phyloP scores from a whole-genome alignment of 2,329 filamentous ascomycete species.

The Thelonectria rubi region DNA sequence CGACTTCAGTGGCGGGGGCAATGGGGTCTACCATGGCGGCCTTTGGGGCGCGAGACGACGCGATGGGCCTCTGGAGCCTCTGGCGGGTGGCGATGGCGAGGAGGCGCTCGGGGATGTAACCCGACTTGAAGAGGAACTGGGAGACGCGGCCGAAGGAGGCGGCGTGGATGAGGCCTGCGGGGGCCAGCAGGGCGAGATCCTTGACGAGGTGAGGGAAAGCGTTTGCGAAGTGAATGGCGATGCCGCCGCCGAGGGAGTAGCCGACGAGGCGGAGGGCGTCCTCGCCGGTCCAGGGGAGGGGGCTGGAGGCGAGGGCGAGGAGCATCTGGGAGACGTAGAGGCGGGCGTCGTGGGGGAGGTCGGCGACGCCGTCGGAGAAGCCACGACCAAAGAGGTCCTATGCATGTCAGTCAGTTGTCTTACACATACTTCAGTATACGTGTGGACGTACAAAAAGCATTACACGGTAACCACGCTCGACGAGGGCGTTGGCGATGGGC shows the following conservation, averaged over 20 bases:
- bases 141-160: slow-evolving; percentile 60
- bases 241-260: slow-evolving; percentile 84
- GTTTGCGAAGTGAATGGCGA: slow-evolving; percentile 77
- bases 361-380: slow-evolving; percentile 70
- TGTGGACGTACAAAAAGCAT: slow-evolving; percentile 72
- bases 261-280: slow-evolving; percentile 73
- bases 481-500: slow-evolving; percentile 72
- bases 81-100: slow-evolving; percentile 58
- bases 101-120: slow-evolving; percentile 62
- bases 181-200: slow-evolving; percentile 79
- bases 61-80: slow-evolving; percentile 62
- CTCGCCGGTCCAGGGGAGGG: slow-evolving; percentile 71
- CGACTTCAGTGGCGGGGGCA: slow-evolving; percentile 47
- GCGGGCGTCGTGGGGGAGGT: slow-evolving; percentile 75
- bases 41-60: slow-evolving; percentile 44
- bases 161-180: slow-evolving; percentile 75
- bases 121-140: slow-evolving; percentile 63
- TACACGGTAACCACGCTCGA: slow-evolving; percentile 75
- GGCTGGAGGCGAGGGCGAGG: slow-evolving; percentile 74
- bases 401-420: slow-evolving; percentile 1
- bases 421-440: background rate
- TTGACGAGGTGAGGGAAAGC: slow-evolving; percentile 76
- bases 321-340: slow-evolving; percentile 79
- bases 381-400: slow-evolving; percentile 76
- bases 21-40: slow-evolving; percentile 38